phyloP scores from a whole-genome alignment of 768 basidiomycete species.

The Rhodotorula sphaerocarpa region DNA sequence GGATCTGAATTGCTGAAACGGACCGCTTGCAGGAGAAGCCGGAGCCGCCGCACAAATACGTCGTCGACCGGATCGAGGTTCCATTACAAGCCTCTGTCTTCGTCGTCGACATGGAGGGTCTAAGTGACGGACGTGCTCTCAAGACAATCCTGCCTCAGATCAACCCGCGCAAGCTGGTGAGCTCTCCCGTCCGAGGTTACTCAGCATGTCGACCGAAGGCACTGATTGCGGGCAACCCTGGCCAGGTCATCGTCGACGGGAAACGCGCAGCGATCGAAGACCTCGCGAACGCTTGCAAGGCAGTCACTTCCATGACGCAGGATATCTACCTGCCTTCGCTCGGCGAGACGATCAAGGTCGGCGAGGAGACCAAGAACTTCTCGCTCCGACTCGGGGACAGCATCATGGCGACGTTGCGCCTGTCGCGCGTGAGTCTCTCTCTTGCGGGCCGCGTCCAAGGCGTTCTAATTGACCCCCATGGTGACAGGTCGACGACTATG shows the following conservation, averaged over 20 bases:
- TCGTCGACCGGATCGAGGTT: constrained; percentile 65
- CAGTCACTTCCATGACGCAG: constrained; percentile 81
- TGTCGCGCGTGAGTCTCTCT: constrained; percentile 51
- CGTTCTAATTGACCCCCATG: not conserved
- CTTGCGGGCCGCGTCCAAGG: not conserved
- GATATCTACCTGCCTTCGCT: constrained; percentile 73
- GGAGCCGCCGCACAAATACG: constrained; percentile 86
- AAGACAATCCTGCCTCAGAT: constrained; percentile 95
- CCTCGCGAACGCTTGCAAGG: constrained; percentile 69
- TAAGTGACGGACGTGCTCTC: constrained; percentile 91
- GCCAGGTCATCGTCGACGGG: constrained; percentile 81
- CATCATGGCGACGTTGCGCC: constrained; percentile 64
- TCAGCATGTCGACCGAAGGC: not conserved
- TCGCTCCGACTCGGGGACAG: constrained; percentile 89
- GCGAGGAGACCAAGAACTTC: constrained; percentile 90
- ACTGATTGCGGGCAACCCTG: too few species aligned
- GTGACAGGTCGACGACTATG: constrained; percentile 87
- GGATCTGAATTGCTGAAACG: not conserved
- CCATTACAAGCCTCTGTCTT: constrained; percentile 76
- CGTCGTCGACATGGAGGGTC: constrained; percentile 91
- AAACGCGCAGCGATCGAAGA: constrained; percentile 57
- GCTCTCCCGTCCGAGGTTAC: constrained; percentile 9
- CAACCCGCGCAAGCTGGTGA: constrained; percentile 88
- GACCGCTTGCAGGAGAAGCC: constrained; percentile 1
- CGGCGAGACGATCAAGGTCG: constrained; percentile 77